Percentiles rank a stretch among this genome's conserved stretches.
phyloP scores from a whole-genome alignment of 805 yeast species.

The Yarrowia sp. region DNA sequence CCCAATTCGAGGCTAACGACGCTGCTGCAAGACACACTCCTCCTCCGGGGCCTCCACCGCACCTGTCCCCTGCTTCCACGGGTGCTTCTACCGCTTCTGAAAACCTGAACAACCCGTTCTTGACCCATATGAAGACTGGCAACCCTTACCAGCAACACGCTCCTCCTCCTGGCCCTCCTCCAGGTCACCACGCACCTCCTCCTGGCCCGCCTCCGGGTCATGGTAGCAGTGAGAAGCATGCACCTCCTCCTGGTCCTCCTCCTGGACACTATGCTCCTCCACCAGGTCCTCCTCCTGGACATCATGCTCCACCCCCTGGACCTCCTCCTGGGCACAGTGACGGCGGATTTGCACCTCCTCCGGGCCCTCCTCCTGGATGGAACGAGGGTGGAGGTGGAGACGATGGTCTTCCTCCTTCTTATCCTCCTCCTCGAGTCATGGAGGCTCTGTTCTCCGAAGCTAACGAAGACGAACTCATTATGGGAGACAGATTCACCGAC shows the following conservation, averaged over 20 bases:
- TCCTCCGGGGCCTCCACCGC: constrained; percentile 27
- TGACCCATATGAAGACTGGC: constrained; percentile 18
- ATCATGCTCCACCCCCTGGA: constrained; percentile 16
- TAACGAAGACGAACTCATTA: constrained; percentile 17
- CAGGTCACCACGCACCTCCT: constrained; percentile 17
- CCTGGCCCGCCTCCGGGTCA: constrained; percentile 17
- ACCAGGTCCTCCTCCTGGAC: constrained; percentile 14
- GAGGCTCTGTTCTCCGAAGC: constrained; percentile 37
- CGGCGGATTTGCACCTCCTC: constrained; percentile 32
- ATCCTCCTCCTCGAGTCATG: constrained; percentile 36
- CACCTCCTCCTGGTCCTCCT: constrained; percentile 17
- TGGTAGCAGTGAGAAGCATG: constrained; percentile 1
- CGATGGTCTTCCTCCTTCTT: constrained; percentile 24
- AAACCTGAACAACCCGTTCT: constrained; percentile 12
- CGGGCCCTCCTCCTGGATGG: constrained; percentile 37
- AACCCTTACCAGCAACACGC: constrained; percentile 24
- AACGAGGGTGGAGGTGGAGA: constrained; percentile 12
- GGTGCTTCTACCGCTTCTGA: constrained; percentile 5
- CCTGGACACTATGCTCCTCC: constrained; percentile 12
- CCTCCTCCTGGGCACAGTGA: constrained; percentile 20
- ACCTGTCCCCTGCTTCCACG: constrained; percentile 5
- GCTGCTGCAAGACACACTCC: neutral
- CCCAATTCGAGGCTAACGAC: constrained; percentile 17
- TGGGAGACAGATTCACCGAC: constrained; percentile 34
- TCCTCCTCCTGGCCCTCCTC: constrained; percentile 23